phyloP scores from a whole-genome alignment of 2,329 filamentous ascomycete genomes.

The Xenosphaeropsis pyriputrescens region DNA sequence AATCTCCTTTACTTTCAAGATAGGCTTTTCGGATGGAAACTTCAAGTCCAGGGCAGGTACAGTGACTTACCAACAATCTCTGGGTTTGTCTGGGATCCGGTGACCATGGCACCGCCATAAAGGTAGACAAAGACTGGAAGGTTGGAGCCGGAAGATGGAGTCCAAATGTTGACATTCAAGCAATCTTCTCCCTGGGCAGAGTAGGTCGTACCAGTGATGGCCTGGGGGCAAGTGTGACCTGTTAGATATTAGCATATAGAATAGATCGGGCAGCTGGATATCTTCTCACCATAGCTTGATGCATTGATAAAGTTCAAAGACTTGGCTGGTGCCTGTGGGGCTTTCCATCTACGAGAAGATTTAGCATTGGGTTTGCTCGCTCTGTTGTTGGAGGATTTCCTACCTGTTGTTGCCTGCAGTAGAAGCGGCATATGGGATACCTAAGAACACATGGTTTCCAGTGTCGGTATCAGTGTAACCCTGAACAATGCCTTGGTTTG shows the following conservation, averaged over 20 bases:
- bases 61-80: no score
- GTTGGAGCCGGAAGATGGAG: conserved; percentile 13
- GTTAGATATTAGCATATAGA: conserved; percentile 5
- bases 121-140: conserved; percentile 22
- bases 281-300: no score
- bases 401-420: conserved; percentile 24
- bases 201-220: conserved; percentile 10
- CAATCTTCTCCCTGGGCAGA: conserved; percentile 22
- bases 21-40: no score
- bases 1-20: no score
- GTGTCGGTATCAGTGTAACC: conserved; percentile 20
- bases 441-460: conserved; percentile 21
- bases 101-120: conserved; percentile 20
- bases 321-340: no score
- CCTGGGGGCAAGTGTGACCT: conserved; percentile 17
- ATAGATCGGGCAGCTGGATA: conserved; percentile 12
- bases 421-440: conserved; percentile 23
- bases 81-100: conserved; percentile 24
- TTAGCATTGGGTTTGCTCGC: no score
- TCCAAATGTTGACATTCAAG: conserved; percentile 24
- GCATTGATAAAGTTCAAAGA: no score
- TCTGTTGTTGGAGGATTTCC: conserved; percentile 10
- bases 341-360: no score
- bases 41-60: no score
- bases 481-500: conserved; percentile 18